phyloP scores from a whole-genome alignment of 768 basidiomycete species.

The Lentinus tigrinus region DNA sequence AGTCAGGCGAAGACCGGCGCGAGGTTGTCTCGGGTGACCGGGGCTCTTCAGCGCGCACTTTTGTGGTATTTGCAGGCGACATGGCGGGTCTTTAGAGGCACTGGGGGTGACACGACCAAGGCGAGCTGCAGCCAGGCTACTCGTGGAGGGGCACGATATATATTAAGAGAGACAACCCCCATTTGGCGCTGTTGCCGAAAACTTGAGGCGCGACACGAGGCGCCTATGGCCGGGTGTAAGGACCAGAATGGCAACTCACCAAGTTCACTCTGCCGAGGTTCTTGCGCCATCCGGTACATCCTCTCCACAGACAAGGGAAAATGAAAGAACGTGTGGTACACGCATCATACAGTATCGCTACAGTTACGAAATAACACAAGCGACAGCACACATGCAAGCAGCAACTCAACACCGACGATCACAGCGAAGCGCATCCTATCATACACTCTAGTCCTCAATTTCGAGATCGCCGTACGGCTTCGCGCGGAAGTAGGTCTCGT shows the following conservation, averaged over 20 bases:
- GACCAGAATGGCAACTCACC: constrained; percentile 4
- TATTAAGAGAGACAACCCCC: not conserved
- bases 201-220: not conserved
- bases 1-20: constrained; percentile 8
- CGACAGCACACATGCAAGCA: constrained; percentile 7
- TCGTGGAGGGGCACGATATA: not conserved
- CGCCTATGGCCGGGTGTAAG: not conserved
- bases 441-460: constrained; percentile 48
- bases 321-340: constrained; percentile 13
- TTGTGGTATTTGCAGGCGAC: not conserved
- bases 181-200: not conserved
- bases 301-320: not conserved
- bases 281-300: not conserved
- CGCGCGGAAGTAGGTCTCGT: constrained; percentile 90
- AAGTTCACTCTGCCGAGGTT: constrained; percentile 1
- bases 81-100: not conserved
- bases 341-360: constrained; percentile 17
- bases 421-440: not conserved
- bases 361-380: constrained; percentile 6
- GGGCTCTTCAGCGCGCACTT: not conserved
- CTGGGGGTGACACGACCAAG: too few species aligned
- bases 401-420: constrained; percentile 4
- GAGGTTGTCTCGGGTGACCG: not conserved
- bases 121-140: not conserved
- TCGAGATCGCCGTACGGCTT: constrained; percentile 92